Conservation (phyloP, 192 early-diverging fungal genomes). For the Coemansia sp. region DNA sequence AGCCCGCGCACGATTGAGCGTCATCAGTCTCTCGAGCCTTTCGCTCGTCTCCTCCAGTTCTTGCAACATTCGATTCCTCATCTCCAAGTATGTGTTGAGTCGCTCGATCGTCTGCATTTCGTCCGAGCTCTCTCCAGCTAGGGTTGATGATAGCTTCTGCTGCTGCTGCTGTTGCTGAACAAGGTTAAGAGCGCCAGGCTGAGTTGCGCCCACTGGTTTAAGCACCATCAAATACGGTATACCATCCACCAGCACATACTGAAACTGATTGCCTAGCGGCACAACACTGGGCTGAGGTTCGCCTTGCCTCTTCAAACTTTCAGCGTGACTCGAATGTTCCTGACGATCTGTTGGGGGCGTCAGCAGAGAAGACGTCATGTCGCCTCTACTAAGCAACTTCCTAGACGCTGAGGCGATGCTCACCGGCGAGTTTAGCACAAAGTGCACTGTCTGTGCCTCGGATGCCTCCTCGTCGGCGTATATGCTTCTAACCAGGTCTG, state of each 20-base stretch:
- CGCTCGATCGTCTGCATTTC: background rate
- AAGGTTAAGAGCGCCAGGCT: background rate
- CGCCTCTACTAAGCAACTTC: background rate
- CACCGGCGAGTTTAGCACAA: conserved; percentile 24
- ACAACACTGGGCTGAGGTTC: background rate
- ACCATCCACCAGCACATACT: conserved; percentile 49
- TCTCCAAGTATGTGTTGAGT: background rate
- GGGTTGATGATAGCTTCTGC: background rate
- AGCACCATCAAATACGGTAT: conserved; percentile 36
- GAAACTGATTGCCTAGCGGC: conserved; percentile 40
- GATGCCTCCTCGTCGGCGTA: conserved; percentile 2
- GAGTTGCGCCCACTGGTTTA: background rate
- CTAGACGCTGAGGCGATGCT: background rate
- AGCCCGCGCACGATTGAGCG: background rate
- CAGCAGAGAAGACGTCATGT: background rate
- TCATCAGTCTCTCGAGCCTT: background rate
- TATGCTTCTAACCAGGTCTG: conserved; percentile 6
- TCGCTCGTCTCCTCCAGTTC: background rate
- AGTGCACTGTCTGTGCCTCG: conserved; percentile 30
- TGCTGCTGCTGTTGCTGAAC: background rate
- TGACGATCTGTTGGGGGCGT: background rate
- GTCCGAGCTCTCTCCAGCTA: background rate
- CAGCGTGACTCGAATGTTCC: background rate
- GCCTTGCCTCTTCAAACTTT: background rate
- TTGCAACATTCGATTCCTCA: background rate